These are phyloP conservation scores for Hippophae tibetana DNA, from an alignment of 306 rosid genomes.

Conservation along the genomic window DNA sequence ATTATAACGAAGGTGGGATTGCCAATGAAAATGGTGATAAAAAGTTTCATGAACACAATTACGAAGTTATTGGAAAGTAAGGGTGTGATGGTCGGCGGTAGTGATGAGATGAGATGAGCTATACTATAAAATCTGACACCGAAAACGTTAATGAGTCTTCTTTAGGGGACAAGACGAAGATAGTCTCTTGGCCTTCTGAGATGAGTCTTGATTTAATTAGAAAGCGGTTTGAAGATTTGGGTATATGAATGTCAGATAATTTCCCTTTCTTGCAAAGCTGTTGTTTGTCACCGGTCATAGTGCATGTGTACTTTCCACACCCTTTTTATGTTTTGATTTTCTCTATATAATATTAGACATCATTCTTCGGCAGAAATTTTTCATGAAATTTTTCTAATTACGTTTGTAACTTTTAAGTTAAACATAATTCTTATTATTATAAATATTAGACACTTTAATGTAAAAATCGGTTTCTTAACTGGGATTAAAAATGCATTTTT, in stretches of 20 bases:
- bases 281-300: constrained; percentile 64
- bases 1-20: constrained; percentile 24
- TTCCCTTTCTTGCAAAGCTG: constrained; percentile 71
- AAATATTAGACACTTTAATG: too few relatives aligned
- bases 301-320: too few relatives aligned
- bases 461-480: too few relatives aligned
- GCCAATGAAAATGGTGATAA: constrained; percentile 22
- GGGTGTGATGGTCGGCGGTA: constrained; percentile 16
- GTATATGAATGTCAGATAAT: constrained; percentile 52
- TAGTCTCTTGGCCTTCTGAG: constrained; percentile 53
- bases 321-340: too few relatives aligned
- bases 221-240: constrained; percentile 49
- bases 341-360: too few relatives aligned
- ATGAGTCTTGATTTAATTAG: constrained; percentile 31
- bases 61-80: constrained; percentile 27
- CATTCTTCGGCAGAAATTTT: too few relatives aligned
- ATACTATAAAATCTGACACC: constrained; percentile 30
- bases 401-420: too few relatives aligned
- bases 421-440: too few relatives aligned
- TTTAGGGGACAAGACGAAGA: constrained; percentile 36
- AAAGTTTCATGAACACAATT: constrained; percentile 33
- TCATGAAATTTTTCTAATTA: too few relatives aligned
- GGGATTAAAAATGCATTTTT: too few relatives aligned
- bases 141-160: constrained; percentile 29
- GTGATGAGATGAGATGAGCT: constrained; percentile 37